Evolutionary conservation across 495 filamentous ascomycete species (phyloP).

Genomic region (Oidiodendron maius): DNA sequence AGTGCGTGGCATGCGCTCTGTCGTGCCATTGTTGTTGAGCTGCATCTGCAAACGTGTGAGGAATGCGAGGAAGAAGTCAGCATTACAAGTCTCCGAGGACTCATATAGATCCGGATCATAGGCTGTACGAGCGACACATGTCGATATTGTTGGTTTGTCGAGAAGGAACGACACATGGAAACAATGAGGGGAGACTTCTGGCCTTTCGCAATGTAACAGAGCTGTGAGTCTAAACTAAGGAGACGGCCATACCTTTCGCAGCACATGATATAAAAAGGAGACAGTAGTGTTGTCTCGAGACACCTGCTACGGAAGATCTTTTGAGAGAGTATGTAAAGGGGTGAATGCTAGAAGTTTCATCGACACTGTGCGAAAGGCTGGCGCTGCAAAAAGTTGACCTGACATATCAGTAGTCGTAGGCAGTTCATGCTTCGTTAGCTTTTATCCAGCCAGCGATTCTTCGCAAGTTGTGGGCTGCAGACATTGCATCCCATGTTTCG

Average conservation of each 20-base stretch:
- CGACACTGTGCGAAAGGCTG: no score
- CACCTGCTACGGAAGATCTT: background rate
- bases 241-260: slow-evolving; percentile 15
- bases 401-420: no score
- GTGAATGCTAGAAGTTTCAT: no score
- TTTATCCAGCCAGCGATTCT: no score
- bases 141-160: slow-evolving; percentile 19
- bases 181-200: slow-evolving; percentile 14
- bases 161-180: no score
- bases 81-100: no score
- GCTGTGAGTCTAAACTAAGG: slow-evolving; percentile 15
- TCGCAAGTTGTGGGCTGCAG: no score
- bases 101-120: slow-evolving; percentile 9
- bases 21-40: slow-evolving; percentile 16
- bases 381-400: no score
- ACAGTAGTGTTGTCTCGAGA: slow-evolving; percentile 4
- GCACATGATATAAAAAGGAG: slow-evolving; percentile 1
- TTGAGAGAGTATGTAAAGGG: background rate
- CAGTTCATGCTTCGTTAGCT: no score
- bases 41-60: slow-evolving; percentile 16
- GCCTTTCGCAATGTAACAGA: slow-evolving; percentile 16
- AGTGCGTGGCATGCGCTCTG: slow-evolving; percentile 19
- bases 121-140: slow-evolving; percentile 16
- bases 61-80: slow-evolving; percentile 15
- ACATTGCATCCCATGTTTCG: no score